Base-by-base conservation (phyloP, 2,329 filamentous ascomycete genomes). In the Monilinia fructigena region DNA sequence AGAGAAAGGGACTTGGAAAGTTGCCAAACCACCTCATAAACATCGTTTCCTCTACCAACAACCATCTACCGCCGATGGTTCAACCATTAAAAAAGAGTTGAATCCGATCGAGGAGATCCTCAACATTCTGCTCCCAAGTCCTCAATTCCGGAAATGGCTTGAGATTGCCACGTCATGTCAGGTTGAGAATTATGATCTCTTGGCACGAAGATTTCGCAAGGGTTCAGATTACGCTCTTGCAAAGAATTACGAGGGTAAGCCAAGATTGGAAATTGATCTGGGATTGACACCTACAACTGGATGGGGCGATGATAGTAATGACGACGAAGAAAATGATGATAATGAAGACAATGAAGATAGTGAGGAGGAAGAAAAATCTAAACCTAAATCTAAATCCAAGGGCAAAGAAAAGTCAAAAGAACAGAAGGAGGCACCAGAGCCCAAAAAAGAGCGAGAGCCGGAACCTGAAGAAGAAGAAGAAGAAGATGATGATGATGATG, bases 161-260 rank as follows among this genome's bases (percentile, higher is more conserved):
- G 86, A 90, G 65, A 83, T 94, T 63, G 89, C 92, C 6, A 98
- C 94, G 0, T 88, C 89, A 45, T 88, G 91, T 69, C 83, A 82
- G 1, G 80, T 98, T 18, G 86, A 89, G 68, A 89, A 86, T 74
- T 87, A 89, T 73, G 89, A 96, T 74, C 79, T 96, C 61, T 79
- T 96, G n/a, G 92, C 91, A 0, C 87, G 95, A 28, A 87, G 93
- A 45, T 99, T 99, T 82, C 87, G 95, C 11, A 87, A 87, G 58
- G 92, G 95, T 7, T 80, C 88, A 69, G 95, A 99, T 79, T 99
- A 99, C 77, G 96, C 94, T 3, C 86, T 99, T 26, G 95, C 95
- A 2, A 97, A 91, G 26, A 89, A 90, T 28, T 92, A 96, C 75
- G 89, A 86, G 47, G 87, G 87, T 65, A 85, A 92, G 72, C 86